These are phyloP conservation scores for Globisporangium rhizosaccharum DNA, from an alignment of 352 stramenopile species.

Conservation along the genomic window DNA sequence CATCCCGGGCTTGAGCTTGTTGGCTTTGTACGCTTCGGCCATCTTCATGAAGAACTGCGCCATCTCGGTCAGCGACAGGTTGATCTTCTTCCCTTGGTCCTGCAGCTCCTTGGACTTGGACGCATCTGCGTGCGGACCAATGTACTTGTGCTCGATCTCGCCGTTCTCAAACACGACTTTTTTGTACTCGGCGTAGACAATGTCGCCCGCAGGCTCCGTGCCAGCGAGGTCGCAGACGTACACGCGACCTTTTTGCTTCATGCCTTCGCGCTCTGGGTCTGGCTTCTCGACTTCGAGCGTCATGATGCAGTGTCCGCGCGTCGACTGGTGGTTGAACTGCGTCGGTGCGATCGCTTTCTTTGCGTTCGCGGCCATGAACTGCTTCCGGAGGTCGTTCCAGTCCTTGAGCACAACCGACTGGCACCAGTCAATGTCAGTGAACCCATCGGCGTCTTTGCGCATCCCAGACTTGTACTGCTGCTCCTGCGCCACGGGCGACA, in stretches of 20 bases:
- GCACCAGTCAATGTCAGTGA: constrained; percentile 96
- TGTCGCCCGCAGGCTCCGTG: constrained; percentile 91
- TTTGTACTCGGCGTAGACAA: constrained; percentile 93
- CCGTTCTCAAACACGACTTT: constrained; percentile 89
- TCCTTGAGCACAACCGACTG: constrained; percentile 88
- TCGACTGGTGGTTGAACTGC: constrained; percentile 94
- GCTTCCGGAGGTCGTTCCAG: constrained; percentile 90
- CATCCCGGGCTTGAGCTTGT: constrained; percentile 92
- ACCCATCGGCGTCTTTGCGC: constrained; percentile 91
- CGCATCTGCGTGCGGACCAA: constrained; percentile 85
- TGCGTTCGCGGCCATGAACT: constrained; percentile 89
- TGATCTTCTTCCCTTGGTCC: constrained; percentile 96
- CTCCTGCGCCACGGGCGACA: constrained; percentile 90
- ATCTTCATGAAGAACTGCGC: constrained; percentile 97
- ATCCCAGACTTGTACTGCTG: constrained; percentile 95
- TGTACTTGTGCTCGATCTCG: constrained; percentile 90
- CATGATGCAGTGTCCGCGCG: constrained; percentile 94
- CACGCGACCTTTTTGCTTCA: constrained; percentile 87
- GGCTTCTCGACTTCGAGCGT: constrained; percentile 93
- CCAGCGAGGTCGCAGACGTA: constrained; percentile 94
- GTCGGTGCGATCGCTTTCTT: constrained; percentile 92
- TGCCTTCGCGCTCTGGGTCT: constrained; percentile 83
- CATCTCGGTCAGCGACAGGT: constrained; percentile 94
- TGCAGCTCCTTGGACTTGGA: constrained; percentile 93
- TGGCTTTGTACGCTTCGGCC: constrained; percentile 91